Percentiles rank a stretch among this genome's conserved stretches.
Evolutionary conservation across 2,329 filamentous ascomycete genomes (phyloP).

Genomic region (Cladosporium phlei): DNA sequence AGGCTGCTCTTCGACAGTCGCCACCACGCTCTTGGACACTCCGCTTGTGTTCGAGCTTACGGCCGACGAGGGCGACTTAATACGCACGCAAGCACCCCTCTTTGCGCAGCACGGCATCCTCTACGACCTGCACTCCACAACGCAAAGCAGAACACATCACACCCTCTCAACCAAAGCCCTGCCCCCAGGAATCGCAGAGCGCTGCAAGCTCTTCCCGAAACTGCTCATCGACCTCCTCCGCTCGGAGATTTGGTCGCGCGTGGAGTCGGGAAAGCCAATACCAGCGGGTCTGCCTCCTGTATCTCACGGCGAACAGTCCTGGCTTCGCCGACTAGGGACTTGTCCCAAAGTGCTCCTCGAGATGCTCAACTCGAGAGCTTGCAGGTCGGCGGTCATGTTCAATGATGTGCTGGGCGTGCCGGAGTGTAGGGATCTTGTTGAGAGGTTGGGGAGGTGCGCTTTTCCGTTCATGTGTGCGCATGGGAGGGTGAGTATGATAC

Average conservation of each 20-base stretch:
- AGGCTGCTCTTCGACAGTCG: slow-evolving; percentile 26
- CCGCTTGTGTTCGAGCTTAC: slow-evolving; percentile 64
- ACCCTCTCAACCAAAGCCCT: slow-evolving; percentile 50
- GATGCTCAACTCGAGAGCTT: slow-evolving; percentile 69
- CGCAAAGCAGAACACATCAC: neutral
- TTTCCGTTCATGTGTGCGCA: slow-evolving; percentile 85
- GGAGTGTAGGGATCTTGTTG: slow-evolving; percentile 57
- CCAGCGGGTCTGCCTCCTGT: neutral
- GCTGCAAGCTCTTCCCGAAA: slow-evolving; percentile 67
- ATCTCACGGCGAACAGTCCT: slow-evolving; percentile 32
- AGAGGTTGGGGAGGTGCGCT: slow-evolving; percentile 54
- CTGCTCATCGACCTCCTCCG: slow-evolving; percentile 71
- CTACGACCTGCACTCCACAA: slow-evolving; percentile 48
- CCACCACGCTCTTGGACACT: slow-evolving; percentile 37
- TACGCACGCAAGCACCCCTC: slow-evolving; percentile 50
- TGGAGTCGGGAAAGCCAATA: neutral
- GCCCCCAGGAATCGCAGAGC: slow-evolving; percentile 68
- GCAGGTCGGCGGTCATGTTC: slow-evolving; percentile 80
- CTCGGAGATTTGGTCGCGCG: slow-evolving; percentile 60
- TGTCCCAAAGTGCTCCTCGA: slow-evolving; percentile 75
- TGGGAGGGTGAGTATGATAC: slow-evolving; percentile 54
- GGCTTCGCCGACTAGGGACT: slow-evolving; percentile 59
- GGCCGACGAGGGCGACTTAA: slow-evolving; percentile 53
- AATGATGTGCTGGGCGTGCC: slow-evolving; percentile 60
- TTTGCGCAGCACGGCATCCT: slow-evolving; percentile 72